phyloP scores from a whole-genome alignment of 1,284 basidiomycete genomes.

The Rhodofomes roseus region DNA sequence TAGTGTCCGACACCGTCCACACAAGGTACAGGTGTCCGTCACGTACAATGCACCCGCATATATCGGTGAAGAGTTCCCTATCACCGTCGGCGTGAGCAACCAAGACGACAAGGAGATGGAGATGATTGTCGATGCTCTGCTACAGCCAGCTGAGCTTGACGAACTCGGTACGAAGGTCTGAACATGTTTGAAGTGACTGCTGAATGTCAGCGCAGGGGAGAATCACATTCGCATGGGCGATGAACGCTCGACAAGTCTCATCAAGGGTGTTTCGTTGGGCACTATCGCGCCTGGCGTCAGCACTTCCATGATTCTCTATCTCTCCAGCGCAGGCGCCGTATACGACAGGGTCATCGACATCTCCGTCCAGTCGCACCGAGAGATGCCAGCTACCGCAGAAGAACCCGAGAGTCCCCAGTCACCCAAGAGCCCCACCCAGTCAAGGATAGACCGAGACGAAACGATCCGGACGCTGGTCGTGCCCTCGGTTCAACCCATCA shows the following conservation, averaged over 20 bases:
- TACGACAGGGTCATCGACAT: constrained; percentile 73
- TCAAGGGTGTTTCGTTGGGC: constrained; percentile 72
- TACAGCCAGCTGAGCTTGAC: constrained; percentile 78
- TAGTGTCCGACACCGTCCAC: constrained; percentile 65
- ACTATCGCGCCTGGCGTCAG: constrained; percentile 51
- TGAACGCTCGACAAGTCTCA: constrained; percentile 60
- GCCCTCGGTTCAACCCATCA: constrained; percentile 53
- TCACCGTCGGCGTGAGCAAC: constrained; percentile 66
- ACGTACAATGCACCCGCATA: constrained; percentile 65
- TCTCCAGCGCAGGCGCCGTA: constrained; percentile 53
- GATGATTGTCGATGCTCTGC: constrained; percentile 65
- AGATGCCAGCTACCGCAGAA: constrained; percentile 21
- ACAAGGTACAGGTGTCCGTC: constrained; percentile 52
- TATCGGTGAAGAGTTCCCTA: constrained; percentile 73
- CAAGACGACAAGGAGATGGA: constrained; percentile 64
- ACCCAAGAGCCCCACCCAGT: constrained; percentile 13
- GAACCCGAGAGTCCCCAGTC: constrained; percentile 18
- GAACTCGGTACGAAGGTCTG: constrained; percentile 54
- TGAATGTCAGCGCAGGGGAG: constrained; percentile 34
- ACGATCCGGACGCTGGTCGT: constrained; percentile 60
- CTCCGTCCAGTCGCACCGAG: constrained; percentile 57
- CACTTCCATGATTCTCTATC: constrained; percentile 53
- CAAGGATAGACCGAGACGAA: constrained; percentile 48
- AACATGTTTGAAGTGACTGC: neutral
- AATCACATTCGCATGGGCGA: constrained; percentile 61